Base-by-base conservation (phyloP, 345 rosid genomes). In the Geranium rotundifolium region DNA sequence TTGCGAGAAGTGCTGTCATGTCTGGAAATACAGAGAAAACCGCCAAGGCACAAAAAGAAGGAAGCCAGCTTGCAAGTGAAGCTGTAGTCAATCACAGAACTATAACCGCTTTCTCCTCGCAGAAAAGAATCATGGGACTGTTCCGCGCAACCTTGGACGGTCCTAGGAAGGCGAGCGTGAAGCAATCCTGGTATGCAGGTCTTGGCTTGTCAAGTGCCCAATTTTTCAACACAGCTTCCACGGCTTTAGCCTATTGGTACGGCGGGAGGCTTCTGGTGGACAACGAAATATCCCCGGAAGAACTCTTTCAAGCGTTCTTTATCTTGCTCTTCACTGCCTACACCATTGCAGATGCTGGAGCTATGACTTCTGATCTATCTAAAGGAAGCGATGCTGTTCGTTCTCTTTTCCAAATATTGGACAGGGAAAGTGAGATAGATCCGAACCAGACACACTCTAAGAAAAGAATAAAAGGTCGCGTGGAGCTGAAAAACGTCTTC, bases 31-130 rank as follows among this genome's bases (percentile, higher is more conserved):
- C 86, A 4, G 82, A 74, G 18, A 85, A 80, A 66, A 82, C 86
- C 15, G 80, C 70, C 64, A 83, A 83, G 57, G 86, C 86, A 7
- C 91, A 85, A 12, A 83, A 78, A 58, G 83, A 85, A 76, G 88
- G 91, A 66, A 85, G 91, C 73, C 86, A 85, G 39, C 61, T 83
- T 7, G 91, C 88, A 29, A 83, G 88, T 39, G 88, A 85, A 75
- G 86, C 86, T 17, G 83, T 77, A 0, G 66, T 75, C 15, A 85
- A 85, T 80, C 91, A 83, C 62, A 83, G 91, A 71, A 85, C 91
- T 5, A 85, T 85, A 55, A 83, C 91, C 0, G 86, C 91, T 57
- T 83, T 83, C 76, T 85, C 91, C 19, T 81, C 88, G 31, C 91
- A 85, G 76, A 85, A 76, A 69, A 80, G 81, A 73, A 79, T 85